phyloP scores from a whole-genome alignment of 306 rosid genomes.

The Medicago ruthenica region DNA sequence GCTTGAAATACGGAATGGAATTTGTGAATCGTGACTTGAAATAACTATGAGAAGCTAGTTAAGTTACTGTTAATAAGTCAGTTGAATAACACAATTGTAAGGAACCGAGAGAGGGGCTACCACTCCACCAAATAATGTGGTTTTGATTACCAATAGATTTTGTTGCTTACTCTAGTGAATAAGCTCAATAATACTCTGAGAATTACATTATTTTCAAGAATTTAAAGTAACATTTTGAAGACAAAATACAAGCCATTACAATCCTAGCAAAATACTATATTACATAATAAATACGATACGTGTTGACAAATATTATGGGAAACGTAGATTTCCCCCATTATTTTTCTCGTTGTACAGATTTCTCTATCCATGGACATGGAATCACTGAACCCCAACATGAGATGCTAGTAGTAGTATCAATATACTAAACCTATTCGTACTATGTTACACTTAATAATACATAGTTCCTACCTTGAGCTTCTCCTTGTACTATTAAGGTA shows the following conservation, averaged over 20 bases:
- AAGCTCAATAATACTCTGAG: not conserved
- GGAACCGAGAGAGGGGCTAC: too few species aligned
- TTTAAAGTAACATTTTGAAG: not conserved
- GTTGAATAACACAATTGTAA: too few species aligned
- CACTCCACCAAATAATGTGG: too few species aligned
- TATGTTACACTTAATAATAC: slow-evolving; percentile 23
- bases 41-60: too few species aligned
- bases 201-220: slow-evolving; percentile 4
- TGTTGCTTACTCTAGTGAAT: not conserved
- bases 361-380: slow-evolving; percentile 22
- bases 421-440: slow-evolving; percentile 20
- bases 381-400: slow-evolving; percentile 24
- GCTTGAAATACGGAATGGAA: too few species aligned
- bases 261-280: not conserved
- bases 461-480: slow-evolving; percentile 41
- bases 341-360: slow-evolving; percentile 7
- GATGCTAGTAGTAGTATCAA: slow-evolving; percentile 11
- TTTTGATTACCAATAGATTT: too few species aligned
- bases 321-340: not conserved
- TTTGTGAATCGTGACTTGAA: too few species aligned
- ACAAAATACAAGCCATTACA: slow-evolving; percentile 18
- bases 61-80: too few species aligned
- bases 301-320: not conserved
- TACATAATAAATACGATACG: slow-evolving; percentile 9
- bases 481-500: slow-evolving; percentile 29